A percentile compares a stretch with the other conserved stretches of the same genome.
Conservation (phyloP, 257 asterid genomes). For the Rehmannia glutinosa region DNA sequence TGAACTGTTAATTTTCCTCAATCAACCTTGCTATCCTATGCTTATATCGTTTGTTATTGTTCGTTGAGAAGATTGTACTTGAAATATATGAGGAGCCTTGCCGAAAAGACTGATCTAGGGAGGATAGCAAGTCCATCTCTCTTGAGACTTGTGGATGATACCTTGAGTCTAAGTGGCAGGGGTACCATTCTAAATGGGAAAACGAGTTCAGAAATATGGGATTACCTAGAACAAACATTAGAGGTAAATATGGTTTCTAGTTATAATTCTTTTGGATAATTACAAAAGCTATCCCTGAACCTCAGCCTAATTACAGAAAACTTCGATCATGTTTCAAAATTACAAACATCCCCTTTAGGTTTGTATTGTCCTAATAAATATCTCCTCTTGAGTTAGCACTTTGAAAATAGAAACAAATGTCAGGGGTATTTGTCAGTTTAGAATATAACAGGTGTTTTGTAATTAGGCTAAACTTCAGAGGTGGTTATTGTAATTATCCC, state of each 20-base stretch:
- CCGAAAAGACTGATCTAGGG: conserved; percentile 93
- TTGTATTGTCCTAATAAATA: no score
- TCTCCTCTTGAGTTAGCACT: no score
- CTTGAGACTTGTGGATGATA: conserved; percentile 77
- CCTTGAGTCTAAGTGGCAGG: conserved; percentile 49
- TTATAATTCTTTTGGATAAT: background rate
- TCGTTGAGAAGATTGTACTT: conserved; percentile 62
- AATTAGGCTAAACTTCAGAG: background rate
- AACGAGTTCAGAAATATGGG: conserved; percentile 82
- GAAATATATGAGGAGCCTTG: conserved; percentile 64
- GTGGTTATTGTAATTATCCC: background rate
- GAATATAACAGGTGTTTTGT: no score
- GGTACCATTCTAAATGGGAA: conserved; percentile 50
- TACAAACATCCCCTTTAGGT: background rate
- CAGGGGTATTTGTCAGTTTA: no score
- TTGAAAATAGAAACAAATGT: no score
- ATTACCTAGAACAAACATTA: conserved; percentile 50
- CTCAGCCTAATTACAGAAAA: background rate
- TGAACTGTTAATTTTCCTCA: background rate
- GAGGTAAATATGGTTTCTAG: conserved; percentile 43
- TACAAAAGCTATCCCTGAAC: background rate
- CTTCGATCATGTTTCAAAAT: background rate
- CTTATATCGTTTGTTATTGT: conserved; percentile 8
- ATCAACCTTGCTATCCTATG: background rate
- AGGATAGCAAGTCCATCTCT: conserved; percentile 87